phyloP scores from a whole-genome alignment of 2,329 filamentous ascomycete genomes.

The Westerdykella aurantiaca region DNA sequence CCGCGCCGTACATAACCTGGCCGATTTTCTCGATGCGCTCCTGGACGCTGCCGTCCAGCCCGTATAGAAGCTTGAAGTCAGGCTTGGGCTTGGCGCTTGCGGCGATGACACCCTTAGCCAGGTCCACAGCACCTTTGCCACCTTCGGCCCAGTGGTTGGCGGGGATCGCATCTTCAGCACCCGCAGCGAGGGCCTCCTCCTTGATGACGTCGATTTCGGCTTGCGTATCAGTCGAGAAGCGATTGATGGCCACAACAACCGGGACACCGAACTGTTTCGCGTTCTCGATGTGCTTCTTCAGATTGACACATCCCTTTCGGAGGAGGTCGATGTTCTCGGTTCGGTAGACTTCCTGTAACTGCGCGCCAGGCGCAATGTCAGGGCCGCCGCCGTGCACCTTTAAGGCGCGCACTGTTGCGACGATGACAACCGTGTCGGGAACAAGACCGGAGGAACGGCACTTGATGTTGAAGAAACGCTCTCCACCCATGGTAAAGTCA shows the following conservation, averaged over 20 bases:
- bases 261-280: constrained; percentile 85
- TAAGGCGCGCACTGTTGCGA: constrained; percentile 88
- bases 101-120: constrained; percentile 79
- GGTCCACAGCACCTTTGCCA: constrained; percentile 79
- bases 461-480: constrained; percentile 99
- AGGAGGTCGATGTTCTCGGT: constrained; percentile 92
- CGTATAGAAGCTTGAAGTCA: constrained; percentile 82
- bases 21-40: constrained; percentile 88
- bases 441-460: constrained; percentile 89
- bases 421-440: constrained; percentile 89
- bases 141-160: constrained; percentile 97
- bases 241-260: constrained; percentile 95
- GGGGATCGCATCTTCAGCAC: constrained; percentile 87
- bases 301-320: constrained; percentile 83
- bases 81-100: constrained; percentile 71
- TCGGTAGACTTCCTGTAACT: constrained; percentile 82
- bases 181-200: constrained; percentile 85
- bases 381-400: constrained; percentile 97
- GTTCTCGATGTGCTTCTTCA: constrained; percentile 91
- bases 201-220: constrained; percentile 85
- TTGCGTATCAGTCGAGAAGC: constrained; percentile 87
- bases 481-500: constrained; percentile 99
- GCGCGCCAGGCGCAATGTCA: constrained; percentile 80
- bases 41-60: constrained; percentile 68
- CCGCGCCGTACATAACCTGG: constrained; percentile 89